phyloP scores from a whole-genome alignment of 352 stramenopile genomes.

The Plasmopara viticola region DNA sequence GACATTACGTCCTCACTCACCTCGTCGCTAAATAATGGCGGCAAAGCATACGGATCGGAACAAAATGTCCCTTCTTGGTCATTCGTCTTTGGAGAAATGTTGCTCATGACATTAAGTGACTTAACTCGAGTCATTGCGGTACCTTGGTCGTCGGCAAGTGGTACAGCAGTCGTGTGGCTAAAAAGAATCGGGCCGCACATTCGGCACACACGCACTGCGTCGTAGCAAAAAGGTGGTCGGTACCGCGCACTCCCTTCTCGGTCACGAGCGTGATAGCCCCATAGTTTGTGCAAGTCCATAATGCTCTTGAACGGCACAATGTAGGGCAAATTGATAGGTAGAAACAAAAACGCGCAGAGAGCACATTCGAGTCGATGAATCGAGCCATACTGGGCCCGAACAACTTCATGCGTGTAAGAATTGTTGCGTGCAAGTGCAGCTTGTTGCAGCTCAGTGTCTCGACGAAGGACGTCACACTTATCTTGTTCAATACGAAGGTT shows the following conservation, averaged over 20 bases:
- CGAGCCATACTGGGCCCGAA: conserved; percentile 55
- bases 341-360: conserved; percentile 49
- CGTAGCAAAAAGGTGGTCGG: conserved; percentile 58
- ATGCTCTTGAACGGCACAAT: conserved; percentile 74
- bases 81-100: conserved; percentile 7
- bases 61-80: conserved; percentile 23
- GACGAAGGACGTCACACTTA: conserved; percentile 17
- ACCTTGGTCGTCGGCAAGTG: conserved; percentile 13
- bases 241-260: conserved; percentile 41
- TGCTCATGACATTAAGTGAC: conserved; percentile 13
- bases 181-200: conserved; percentile 72
- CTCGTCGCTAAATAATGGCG: conserved; percentile 59
- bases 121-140: conserved; percentile 6
- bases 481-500: conserved; percentile 41
- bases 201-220: conserved; percentile 63
- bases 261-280: conserved; percentile 48
- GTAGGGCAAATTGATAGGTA: conserved; percentile 54
- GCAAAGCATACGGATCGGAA: conserved; percentile 57
- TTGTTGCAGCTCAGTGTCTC: conserved; percentile 13
- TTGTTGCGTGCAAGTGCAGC: conserved; percentile 28
- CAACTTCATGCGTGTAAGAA: conserved; percentile 41
- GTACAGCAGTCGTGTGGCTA: conserved; percentile 30
- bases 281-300: conserved; percentile 63
- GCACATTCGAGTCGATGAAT: conserved; percentile 56
- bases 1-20: conserved; percentile 37